Evolutionary conservation across 129 eudicot genomes (phyloP), one percentile per base, ranked within the genome.

Genomic region (Sambucus nigra): DNA sequence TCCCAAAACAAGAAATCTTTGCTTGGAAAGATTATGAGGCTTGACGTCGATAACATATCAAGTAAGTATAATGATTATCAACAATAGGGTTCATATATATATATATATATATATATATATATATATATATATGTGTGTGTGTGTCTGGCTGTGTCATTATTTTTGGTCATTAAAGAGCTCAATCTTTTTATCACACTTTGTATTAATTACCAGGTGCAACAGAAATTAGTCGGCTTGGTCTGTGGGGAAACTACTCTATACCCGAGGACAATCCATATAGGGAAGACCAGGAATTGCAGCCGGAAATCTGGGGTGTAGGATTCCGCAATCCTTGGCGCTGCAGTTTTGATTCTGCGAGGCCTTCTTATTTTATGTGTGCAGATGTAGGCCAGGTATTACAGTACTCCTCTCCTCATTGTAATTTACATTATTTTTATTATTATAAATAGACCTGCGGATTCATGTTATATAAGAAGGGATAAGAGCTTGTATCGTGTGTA

Each of bases 201-300:
- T 35, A 15, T 35, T 35, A n/a, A n/a, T 29, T 54, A 57, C 48
- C 79, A 84, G 97, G 88, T 62, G 85, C 70, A 19, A 55, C 67
- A 14, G 92, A 75, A 46, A 67, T 73, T 33, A 47, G 28, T 12
- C 51, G 53, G 19, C 81, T 76, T 18, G 84, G 83, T 41, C 61
- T 88, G 16, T 88, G 97, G 97, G 97, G 94, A 60, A 84, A 84
- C 78, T 88, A 88, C 74, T 66, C 94, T 2, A 80, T 88, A 61
- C 97, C 97, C 5, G 63, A 62, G 22, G 94, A 88, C 67, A 88
- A 88, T 54, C 94, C 97, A 4, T 84, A 75, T 46, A 49, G 32
- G 38, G 46, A 67, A 14, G 97, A 88, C 45, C 63, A 68, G 40
- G 85, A 73, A 4, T 69, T 76, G 60, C 77, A 41, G 48, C 83